Evolutionary conservation across 331 rosid genomes (phyloP).

Genomic region (Prunus yedoensis): DNA sequence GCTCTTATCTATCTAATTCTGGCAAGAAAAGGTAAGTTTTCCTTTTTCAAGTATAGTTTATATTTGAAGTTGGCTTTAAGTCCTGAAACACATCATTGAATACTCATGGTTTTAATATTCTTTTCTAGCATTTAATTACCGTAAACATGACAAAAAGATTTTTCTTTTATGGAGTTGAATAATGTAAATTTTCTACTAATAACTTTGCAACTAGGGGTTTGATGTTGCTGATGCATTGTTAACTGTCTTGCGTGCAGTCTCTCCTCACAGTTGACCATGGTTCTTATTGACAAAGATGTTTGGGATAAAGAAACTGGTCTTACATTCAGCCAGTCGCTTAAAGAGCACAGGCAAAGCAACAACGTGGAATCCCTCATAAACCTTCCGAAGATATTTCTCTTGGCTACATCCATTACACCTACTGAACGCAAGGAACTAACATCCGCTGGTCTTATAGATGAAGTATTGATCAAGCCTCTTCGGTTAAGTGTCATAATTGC

Average conservation of each 20-base stretch:
- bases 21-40: constrained; percentile 51
- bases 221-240: constrained; percentile 22
- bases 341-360: constrained; percentile 40
- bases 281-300: constrained; percentile 73
- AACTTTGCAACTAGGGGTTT: constrained; percentile 12
- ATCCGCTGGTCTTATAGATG: constrained; percentile 54
- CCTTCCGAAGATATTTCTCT: constrained; percentile 66
- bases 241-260: constrained; percentile 37
- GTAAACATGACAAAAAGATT: not conserved
- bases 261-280: constrained; percentile 53
- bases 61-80: not conserved
- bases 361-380: constrained; percentile 32
- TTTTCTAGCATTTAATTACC: not conserved
- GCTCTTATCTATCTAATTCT: constrained; percentile 43
- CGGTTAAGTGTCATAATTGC: constrained; percentile 52
- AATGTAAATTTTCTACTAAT: not conserved
- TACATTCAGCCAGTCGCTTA: constrained; percentile 31
- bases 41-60: constrained; percentile 3
- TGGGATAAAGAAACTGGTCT: constrained; percentile 62
- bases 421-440: constrained; percentile 51
- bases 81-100: not conserved
- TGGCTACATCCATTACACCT: constrained; percentile 45
- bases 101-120: not conserved
- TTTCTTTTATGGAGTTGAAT: not conserved
- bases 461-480: constrained; percentile 71